Percentiles rank a stretch among this genome's conserved stretches.
Evolutionary conservation across 1,139 yeast genomes (phyloP).

Genomic region (Blastobotrys capitulatus): DNA sequence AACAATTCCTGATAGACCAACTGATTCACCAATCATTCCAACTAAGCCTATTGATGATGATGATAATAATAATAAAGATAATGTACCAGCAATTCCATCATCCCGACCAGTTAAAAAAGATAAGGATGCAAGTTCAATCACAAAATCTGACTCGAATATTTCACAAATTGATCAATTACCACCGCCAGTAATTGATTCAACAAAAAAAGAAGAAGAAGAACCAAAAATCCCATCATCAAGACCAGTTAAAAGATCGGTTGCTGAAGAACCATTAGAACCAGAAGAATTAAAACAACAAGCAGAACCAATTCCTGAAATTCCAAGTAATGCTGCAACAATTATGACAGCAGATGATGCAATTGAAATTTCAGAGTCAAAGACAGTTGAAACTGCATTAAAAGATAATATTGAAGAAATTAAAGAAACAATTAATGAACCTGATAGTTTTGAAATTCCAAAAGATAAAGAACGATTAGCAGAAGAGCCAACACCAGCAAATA

Average conservation of each 20-base stretch:
- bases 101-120: not conserved
- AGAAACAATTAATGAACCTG: not conserved
- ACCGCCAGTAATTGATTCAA: not conserved
- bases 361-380: not conserved
- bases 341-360: slow-evolving; percentile 1
- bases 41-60: no score
- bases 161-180: not conserved
- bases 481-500: not conserved
- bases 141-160: not conserved
- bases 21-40: not conserved
- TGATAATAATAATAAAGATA: no score
- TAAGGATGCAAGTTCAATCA: no score
- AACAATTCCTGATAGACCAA: no score
- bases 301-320: not conserved
- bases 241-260: not conserved
- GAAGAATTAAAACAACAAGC: not conserved
- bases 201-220: not conserved
- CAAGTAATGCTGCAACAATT: slow-evolving; percentile 1
- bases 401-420: slow-evolving; percentile 6
- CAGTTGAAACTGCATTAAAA: not conserved
- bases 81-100: not conserved
- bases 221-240: not conserved
- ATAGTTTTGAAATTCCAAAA: not conserved
- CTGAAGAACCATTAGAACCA: not conserved
- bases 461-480: not conserved